Percentiles rank a stretch among this genome's conserved stretches.
Conservation (phyloP, 2,329 filamentous ascomycete species). For the Cordyceps fumosorosea region DNA sequence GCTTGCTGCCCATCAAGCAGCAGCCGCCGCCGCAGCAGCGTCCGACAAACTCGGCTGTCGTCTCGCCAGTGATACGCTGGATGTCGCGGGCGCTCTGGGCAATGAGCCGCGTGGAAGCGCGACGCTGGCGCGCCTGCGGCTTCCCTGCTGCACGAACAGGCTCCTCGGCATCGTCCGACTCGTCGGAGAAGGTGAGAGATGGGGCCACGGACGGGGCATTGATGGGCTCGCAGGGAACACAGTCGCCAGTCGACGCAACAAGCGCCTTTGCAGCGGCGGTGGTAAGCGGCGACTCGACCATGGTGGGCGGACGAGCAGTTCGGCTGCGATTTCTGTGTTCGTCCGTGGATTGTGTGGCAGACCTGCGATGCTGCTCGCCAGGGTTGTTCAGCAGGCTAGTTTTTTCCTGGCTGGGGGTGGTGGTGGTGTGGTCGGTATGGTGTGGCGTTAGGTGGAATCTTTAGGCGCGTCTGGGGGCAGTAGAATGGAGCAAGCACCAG, state of each 20-base stretch:
- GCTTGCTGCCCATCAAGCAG: slow-evolving; percentile 45
- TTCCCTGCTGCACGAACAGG: slow-evolving; percentile 34
- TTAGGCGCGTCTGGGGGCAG: slow-evolving; percentile 6
- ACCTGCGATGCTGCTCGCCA: not conserved
- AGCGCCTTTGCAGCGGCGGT: slow-evolving; percentile 31
- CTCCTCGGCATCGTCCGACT: slow-evolving; percentile 54
- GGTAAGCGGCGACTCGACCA: slow-evolving; percentile 23
- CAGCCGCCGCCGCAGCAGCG: slow-evolving; percentile 60
- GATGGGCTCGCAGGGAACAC: slow-evolving; percentile 39
- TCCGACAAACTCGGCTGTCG: slow-evolving; percentile 53
- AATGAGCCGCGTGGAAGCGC: slow-evolving; percentile 63
- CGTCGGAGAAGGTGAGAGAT: slow-evolving; percentile 56
- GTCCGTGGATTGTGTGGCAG: not conserved
- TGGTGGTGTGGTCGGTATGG: slow-evolving; percentile 1
- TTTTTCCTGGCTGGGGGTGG: not conserved
- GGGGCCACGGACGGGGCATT: slow-evolving; percentile 44
- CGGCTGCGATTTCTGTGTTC: not conserved
- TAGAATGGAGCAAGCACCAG: not conserved
- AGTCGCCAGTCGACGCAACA: slow-evolving; percentile 33
- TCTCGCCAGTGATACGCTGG: slow-evolving; percentile 57
- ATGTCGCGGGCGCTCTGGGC: slow-evolving; percentile 57
- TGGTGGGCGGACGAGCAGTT: slow-evolving; percentile 17
- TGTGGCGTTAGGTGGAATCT: slow-evolving; percentile 9
- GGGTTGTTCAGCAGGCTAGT: not conserved
- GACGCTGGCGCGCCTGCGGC: slow-evolving; percentile 45